phyloP scores from a whole-genome alignment of 176 grass and related monocot species.

The Aegilops longissima region DNA sequence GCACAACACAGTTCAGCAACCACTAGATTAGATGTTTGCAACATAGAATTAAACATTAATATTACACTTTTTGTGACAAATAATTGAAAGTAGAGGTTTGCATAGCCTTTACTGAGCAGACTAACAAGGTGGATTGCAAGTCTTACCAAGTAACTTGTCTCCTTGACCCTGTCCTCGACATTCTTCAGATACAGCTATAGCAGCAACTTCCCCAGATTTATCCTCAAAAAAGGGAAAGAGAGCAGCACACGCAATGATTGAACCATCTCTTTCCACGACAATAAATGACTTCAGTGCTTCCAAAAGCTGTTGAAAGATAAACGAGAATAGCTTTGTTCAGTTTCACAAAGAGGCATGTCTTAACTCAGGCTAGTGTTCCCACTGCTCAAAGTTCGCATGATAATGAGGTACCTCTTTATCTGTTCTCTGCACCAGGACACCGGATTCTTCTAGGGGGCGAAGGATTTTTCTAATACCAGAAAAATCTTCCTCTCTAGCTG shows the following conservation, averaged over 20 bases:
- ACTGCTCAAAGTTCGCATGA: conserved; percentile 12
- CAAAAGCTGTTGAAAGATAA: conserved; percentile 55
- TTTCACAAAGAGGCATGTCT: conserved; percentile 17
- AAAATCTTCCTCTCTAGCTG: conserved; percentile 73
- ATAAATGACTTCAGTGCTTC: conserved; percentile 66
- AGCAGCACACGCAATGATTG: conserved; percentile 88
- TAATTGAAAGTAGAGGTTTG: neutral
- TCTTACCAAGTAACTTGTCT: conserved; percentile 89
- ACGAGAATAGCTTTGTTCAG: conserved; percentile 16
- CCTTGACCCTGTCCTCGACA: conserved; percentile 95
- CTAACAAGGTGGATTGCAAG: neutral
- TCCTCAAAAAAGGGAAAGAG: conserved; percentile 80
- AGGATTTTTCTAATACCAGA: conserved; percentile 86
- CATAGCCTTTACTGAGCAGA: neutral
- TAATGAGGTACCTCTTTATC: conserved; percentile 62
- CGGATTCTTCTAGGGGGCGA: conserved; percentile 73
- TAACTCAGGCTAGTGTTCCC: conserved; percentile 5
- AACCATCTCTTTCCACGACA: conserved; percentile 82
- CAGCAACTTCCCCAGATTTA: conserved; percentile 92
- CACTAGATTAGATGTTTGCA: neutral
- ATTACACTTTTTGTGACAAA: neutral
- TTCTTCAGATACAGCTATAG: conserved; percentile 92
- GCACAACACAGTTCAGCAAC: too few relatives aligned
- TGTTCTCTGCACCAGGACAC: conserved; percentile 69
- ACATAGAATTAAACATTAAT: conserved; percentile 2